Evolutionary conservation across 2,329 filamentous ascomycete genomes (phyloP).

Genomic region (Trichoderma pleuroti): DNA sequence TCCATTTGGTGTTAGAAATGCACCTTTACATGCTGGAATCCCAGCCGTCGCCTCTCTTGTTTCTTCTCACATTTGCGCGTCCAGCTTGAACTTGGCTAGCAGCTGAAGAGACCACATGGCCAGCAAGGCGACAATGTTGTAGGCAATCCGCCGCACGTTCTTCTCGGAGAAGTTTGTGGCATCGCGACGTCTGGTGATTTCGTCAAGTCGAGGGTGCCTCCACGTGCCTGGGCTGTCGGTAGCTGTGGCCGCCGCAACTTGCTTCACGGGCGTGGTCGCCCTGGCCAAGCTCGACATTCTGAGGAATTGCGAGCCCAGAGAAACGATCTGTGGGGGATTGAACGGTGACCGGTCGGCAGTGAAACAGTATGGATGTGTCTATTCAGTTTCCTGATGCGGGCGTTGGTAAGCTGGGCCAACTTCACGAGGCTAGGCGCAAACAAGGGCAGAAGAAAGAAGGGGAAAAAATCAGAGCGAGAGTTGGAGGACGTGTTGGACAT

Average conservation of each 20-base stretch:
- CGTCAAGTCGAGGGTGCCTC: conserved; percentile 83
- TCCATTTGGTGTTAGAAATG: conserved; percentile 21
- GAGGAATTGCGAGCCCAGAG: neutral
- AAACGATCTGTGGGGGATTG: neutral
- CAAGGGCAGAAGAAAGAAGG: conserved; percentile 10
- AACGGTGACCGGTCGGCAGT: neutral
- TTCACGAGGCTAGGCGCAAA: neutral
- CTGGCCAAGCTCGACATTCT: conserved; percentile 32
- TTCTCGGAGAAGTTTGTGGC: conserved; percentile 73
- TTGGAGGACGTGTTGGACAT: neutral
- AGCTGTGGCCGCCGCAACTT: conserved; percentile 35
- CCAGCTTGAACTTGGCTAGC: conserved; percentile 35
- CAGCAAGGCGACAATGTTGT: conserved; percentile 57
- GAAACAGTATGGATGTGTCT: neutral
- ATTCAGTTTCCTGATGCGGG: neutral
- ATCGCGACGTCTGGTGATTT: conserved; percentile 79
- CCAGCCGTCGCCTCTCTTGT: neutral
- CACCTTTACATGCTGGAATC: conserved; percentile 4
- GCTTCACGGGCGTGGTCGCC: conserved; percentile 37
- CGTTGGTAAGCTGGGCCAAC: conserved; percentile 1
- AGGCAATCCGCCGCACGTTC: conserved; percentile 66
- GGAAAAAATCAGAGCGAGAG: neutral
- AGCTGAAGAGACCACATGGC: conserved; percentile 37
- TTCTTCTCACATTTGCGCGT: conserved; percentile 39
- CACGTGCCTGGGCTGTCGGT: conserved; percentile 72